Conservation (phyloP, 768 basidiomycete genomes). For the Rickenella mellea region DNA sequence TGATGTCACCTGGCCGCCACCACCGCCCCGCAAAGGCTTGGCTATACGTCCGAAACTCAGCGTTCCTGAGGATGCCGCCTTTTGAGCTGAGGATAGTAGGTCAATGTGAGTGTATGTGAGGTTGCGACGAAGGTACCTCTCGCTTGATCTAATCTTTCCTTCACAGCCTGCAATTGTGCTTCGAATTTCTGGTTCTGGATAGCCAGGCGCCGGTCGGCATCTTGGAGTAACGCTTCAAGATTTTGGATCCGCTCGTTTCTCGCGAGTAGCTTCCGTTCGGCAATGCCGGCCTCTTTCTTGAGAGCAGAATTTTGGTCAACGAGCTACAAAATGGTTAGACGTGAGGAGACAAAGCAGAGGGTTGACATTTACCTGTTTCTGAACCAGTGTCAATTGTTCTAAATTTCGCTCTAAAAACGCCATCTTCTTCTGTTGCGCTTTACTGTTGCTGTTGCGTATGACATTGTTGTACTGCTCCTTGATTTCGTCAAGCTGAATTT, state of each 20-base stretch:
- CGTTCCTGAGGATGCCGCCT: conserved; percentile 56
- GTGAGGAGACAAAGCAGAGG: not conserved
- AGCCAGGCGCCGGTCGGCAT: conserved; percentile 88
- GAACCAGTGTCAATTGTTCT: conserved; percentile 88
- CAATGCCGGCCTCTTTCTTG: conserved; percentile 96
- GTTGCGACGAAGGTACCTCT: conserved; percentile 50
- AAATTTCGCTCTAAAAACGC: conserved; percentile 95
- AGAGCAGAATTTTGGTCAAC: conserved; percentile 96
- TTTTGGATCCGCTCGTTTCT: conserved; percentile 98
- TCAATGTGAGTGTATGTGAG: conserved; percentile 12
- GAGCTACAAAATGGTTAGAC: conserved; percentile 43
- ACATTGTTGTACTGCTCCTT: conserved; percentile 99
- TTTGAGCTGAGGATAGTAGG: conserved; percentile 81
- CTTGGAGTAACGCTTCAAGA: conserved; percentile 85
- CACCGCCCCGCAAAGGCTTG: conserved; percentile 91
- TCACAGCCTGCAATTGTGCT: conserved; percentile 82
- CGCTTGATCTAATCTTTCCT: conserved; percentile 86
- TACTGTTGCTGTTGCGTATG: conserved; percentile 95
- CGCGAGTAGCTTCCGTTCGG: conserved; percentile 91
- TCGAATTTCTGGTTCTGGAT: conserved; percentile 95
- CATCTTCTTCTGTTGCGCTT: conserved; percentile 99
- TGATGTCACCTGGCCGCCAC: conserved; percentile 43
- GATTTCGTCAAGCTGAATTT: conserved; percentile 97
- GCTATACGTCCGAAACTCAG: conserved; percentile 92
- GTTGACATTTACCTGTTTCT: conserved; percentile 72